phyloP scores from a whole-genome alignment of 2,329 filamentous ascomycete genomes.

The Colletotrichum orchidophilum region DNA sequence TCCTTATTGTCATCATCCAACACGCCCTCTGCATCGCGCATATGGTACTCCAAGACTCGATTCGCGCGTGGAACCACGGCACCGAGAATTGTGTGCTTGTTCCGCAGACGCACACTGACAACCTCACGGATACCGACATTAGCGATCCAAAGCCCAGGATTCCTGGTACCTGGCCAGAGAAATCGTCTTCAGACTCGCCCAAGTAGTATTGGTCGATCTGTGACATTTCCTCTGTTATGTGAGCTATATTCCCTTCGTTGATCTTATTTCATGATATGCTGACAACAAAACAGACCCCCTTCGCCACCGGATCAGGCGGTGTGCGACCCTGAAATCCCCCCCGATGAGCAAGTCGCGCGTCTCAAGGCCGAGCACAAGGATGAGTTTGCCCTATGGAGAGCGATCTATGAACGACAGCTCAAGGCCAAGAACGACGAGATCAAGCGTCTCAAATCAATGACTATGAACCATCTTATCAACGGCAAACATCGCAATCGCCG shows the following conservation, averaged over 20 bases:
- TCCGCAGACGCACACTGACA: not conserved
- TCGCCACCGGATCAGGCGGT: conserved; percentile 9
- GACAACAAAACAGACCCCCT: not conserved
- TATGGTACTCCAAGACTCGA: no score
- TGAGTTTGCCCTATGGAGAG: no score
- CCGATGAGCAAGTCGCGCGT: not conserved
- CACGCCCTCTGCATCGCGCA: no score
- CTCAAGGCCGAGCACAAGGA: not conserved
- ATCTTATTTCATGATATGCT: not conserved
- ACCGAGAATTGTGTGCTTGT: no score
- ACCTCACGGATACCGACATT: not conserved
- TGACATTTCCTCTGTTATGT: conserved; percentile 12
- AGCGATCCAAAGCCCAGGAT: conserved; percentile 16
- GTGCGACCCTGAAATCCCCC: not conserved
- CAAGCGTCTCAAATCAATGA: no score
- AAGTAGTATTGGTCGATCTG: conserved; percentile 5
- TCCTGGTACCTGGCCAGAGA: conserved; percentile 25
- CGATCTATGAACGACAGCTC: not conserved
- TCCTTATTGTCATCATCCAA: no score
- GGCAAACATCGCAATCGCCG: not conserved
- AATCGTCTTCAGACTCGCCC: not conserved
- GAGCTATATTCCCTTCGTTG: not conserved
- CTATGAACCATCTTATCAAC: no score
- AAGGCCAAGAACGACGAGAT: not conserved
- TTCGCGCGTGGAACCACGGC: no score